Evolutionary conservation across 805 yeast species (phyloP), one percentile per base, ranked within the genome.

Genomic region (Lipomyces starkeyi): DNA sequence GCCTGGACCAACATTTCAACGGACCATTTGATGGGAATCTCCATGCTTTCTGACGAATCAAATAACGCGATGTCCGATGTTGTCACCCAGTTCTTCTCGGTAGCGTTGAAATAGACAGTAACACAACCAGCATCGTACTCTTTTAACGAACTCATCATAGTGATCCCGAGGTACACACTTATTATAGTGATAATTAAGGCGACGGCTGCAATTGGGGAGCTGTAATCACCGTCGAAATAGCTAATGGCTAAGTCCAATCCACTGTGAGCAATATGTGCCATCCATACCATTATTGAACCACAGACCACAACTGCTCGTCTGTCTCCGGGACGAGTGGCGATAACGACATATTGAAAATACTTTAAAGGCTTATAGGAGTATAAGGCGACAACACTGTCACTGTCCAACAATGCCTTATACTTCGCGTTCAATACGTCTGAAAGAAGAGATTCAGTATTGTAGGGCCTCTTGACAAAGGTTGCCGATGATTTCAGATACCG

Each of bases 71-170:
- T 9, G 25, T 49, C 54, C 54, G 54, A 49, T 2, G 54, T n/a
- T n/a, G 54, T 22, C 27, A 49, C 54, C 54, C 14, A 49, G 54
- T 49, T 49, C 54, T 2, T 22, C 54, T 49, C 54, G 4, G 54
- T 49, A 49, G 54, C 25, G 7, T 49, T 49, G 54, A 49, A 22
- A 49, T 49, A 49, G 25, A 49, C 54, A 49, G 54, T 49, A 49
- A 27, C 54, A 9, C 25, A n/a, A 13, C 25, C 25, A 6, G 25
- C 54, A 49, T 49, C 54, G 7, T 49, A 25, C 54, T 49, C 25
- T 49, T 49, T 49, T 25, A 49, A 49, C n/a, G 25, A 49, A 3
- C 27, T 13, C 54, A n/a, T n/a, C 5, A 22, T 47, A n/a, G 13
- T 20, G 53, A 47, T 11, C 25, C 25, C 54, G 0, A n/a, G n/a